Evolutionary conservation across 129 eudicot species (phyloP).

Genomic region (Centaurea solstitialis): DNA sequence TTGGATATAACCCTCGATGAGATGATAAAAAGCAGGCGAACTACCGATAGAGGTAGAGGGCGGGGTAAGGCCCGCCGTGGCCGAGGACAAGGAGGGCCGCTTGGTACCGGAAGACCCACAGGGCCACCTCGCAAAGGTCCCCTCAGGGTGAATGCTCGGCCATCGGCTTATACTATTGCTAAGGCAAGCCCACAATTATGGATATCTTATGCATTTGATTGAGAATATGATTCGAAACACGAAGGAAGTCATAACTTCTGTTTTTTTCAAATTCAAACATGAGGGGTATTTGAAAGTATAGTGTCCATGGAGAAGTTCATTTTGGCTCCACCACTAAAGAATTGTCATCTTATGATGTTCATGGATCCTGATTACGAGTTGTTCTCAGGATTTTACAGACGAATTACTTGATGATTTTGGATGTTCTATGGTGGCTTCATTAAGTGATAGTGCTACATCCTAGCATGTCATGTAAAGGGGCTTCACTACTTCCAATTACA

Average conservation of each 20-base stretch:
- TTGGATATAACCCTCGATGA: constrained; percentile 79
- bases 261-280: constrained; percentile 35
- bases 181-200: constrained; percentile 97
- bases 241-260: constrained; percentile 35
- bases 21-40: constrained; percentile 72
- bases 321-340: constrained; percentile 30
- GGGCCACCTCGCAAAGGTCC: constrained; percentile 71
- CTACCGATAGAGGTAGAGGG: constrained; percentile 68
- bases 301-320: constrained; percentile 50
- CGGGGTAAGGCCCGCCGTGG: constrained; percentile 71
- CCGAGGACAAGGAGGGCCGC: constrained; percentile 57
- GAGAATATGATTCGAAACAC: constrained; percentile 48
- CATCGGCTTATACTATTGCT: constrained; percentile 69
- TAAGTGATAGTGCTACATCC: constrained; percentile 28
- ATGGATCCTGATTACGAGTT: constrained; percentile 36
- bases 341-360: constrained; percentile 33
- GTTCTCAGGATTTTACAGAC: constrained; percentile 39
- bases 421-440: constrained; percentile 44
- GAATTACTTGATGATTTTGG: constrained; percentile 38
- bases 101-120: constrained; percentile 62
- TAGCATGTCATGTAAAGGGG: constrained; percentile 49
- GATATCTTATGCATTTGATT: constrained; percentile 61
- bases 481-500: constrained; percentile 37
- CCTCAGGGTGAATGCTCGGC: constrained; percentile 71
- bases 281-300: constrained; percentile 40